Conservation (phyloP, 2,329 filamentous ascomycete species). For the Fusarium secorum region DNA sequence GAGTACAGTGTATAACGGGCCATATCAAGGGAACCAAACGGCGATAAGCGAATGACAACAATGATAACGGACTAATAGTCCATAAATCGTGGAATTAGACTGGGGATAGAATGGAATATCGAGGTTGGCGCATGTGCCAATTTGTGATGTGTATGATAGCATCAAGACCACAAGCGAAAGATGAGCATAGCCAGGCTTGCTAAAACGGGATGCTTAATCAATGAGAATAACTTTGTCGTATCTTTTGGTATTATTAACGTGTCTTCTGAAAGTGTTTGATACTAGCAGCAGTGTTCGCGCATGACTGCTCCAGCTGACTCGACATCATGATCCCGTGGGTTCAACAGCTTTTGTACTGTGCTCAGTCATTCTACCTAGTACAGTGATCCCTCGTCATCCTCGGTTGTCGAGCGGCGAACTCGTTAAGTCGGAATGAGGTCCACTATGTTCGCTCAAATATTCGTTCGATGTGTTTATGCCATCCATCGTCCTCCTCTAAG, state of each 20-base stretch:
- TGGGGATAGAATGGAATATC: not conserved
- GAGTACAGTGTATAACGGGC: not conserved
- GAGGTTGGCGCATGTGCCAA: not conserved
- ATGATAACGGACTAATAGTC: not conserved
- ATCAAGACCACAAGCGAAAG: not conserved
- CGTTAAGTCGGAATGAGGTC: not conserved
- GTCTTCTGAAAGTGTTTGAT: not conserved
- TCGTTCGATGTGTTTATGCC: conserved; percentile 16
- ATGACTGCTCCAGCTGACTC: not conserved
- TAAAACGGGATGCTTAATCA: conserved; percentile 6
- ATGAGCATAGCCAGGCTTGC: not conserved
- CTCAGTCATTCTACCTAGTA: conserved; percentile 10
- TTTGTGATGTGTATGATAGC: not conserved
- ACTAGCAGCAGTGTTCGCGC: not conserved
- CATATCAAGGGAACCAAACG: not conserved
- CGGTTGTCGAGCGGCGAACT: not conserved
- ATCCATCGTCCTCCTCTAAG: conserved; percentile 75
- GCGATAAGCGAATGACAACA: not conserved
- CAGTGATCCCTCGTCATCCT: conserved; percentile 19
- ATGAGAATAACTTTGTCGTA: conserved; percentile 10
- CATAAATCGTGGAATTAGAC: not conserved
- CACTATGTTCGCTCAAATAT: conserved; percentile 2
- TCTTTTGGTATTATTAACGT: conserved; percentile 11
- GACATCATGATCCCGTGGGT: conserved; percentile 9
- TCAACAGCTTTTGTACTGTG: conserved; percentile 9